Evolutionary conservation across 2,329 filamentous ascomycete genomes (phyloP), one percentile per base, ranked within the genome.

Genomic region (Fusarium paranaense): DNA sequence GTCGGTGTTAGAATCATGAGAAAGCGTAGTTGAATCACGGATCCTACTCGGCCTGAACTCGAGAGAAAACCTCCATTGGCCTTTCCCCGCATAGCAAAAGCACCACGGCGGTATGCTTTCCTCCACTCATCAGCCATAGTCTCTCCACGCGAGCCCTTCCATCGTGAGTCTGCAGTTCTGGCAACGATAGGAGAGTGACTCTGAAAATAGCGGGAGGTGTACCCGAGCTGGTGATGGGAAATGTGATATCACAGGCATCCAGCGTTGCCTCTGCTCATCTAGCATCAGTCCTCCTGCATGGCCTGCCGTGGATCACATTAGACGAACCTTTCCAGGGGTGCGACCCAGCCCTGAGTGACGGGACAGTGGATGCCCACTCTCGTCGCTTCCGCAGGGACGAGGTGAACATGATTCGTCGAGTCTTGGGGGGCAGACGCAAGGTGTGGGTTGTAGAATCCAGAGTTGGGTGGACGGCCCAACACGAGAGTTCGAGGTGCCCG

Each of bases 161-260:
- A 2, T 74, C 70, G 7, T 75, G 57, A n/a, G 77, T 71, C 10
- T 77, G 80, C 11, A 84, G 71, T 16, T 88, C 84, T 14, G 52
- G 66, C 4, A 83, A 70, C 1, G 84, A 83, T 37, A 88, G 73
- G 6, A 88, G 82, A 16, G 87, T 70, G 30, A 83, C 80, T 27
- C 82, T 82, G 57, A 86, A 82, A 8, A 78, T 62, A 9, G 25
- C 27, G 2, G 61, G 42, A 25, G 54, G n/a, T 25, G 50, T 32
- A 35, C 47, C 33, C 30, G 40, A 65, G 50, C 62, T 20, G 10
- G 54, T 60, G 22, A 86, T 63, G 5, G 80, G 80, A 40, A 89
- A 80, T 16, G 84, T 84, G 33, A 88, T 74, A 70, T 89, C 88
- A 70, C 88, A 85, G 3, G 81, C 83, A 18, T 80, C 75, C 4